Evolutionary conservation across 2,329 filamentous ascomycete species (phyloP), one percentile per base, ranked within the genome.

Genomic region (Neonectria coccinea): DNA sequence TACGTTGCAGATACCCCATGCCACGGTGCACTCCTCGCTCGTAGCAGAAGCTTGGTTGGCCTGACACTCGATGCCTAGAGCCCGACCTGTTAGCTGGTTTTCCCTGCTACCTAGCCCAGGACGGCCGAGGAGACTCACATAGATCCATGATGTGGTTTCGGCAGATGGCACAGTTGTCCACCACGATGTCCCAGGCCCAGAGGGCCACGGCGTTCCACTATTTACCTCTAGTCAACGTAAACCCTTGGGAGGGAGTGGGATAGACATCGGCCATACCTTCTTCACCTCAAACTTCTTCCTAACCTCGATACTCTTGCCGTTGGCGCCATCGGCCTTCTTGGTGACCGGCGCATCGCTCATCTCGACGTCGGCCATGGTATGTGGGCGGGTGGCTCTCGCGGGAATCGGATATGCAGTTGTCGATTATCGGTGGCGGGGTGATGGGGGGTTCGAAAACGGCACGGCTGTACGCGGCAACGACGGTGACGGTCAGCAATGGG

Each of bases 61-160:
- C 83, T 99, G 96, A 78, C 96, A 99, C 79, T 99, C 96, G 74
- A 99, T 99, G 80, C 92, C 92, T 95, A 64, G 16, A 16, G 45
- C 61, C 25, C 7, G 45, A 50, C n/a, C 47, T 18, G 59, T 67
- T 52, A 75, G 71, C 52, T 48, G 29, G n/a, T 9, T 20, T 9
- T 36, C 33, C 59, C 36, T 50, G 29, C 6, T n/a, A 18, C 44
- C 6, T n/a, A 12, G 31, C 25, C n/a, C 29, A 56, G 14, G 56
- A 25, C 39, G 5, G 16, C 51, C 14, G 10, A 18, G 6, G 16
- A 18, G n/a, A 80, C 89, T 73, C 84, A 94, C 96, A 99, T 29
- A 99, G 86, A 80, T 99, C 96, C 96, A 99, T 99, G 81, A 99
- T 99, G 80, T 99, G 96, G 79, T 99, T 99, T 78, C 96, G 89